Evolutionary conservation across 495 filamentous ascomycete genomes (phyloP).

Genomic region (Hyaloscypha variabilis): DNA sequence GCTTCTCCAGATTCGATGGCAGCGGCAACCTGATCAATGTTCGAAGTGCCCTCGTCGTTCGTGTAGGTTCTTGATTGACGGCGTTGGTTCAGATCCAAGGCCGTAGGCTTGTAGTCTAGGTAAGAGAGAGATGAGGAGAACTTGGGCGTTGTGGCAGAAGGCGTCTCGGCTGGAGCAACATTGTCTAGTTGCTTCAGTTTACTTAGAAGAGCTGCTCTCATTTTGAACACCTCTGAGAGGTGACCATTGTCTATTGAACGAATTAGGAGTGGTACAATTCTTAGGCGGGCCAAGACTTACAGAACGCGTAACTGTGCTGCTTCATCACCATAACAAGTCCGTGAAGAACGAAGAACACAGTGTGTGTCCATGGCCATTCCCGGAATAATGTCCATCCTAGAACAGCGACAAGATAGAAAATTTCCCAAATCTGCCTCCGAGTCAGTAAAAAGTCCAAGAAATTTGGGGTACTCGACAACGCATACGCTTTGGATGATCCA

Average conservation of each 20-base stretch:
- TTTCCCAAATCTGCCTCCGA: constrained; percentile 60
- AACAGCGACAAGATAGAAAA: constrained; percentile 56
- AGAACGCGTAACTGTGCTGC: constrained; percentile 75
- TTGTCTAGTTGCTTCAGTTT: constrained; percentile 47
- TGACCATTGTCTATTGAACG: constrained; percentile 60
- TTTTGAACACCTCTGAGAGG: constrained; percentile 60
- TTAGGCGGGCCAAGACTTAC: not conserved
- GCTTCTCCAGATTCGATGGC: constrained; percentile 57
- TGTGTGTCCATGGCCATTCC: constrained; percentile 78
- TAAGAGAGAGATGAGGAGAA: constrained; percentile 41
- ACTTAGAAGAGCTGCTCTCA: constrained; percentile 40
- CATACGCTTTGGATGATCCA: constrained; percentile 69
- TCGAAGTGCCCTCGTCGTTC: constrained; percentile 37
- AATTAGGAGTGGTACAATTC: not conserved
- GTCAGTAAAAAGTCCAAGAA: not conserved
- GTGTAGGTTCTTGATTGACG: constrained; percentile 41
- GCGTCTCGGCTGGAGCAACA: constrained; percentile 33
- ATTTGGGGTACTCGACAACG: not conserved
- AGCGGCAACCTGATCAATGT: constrained; percentile 54
- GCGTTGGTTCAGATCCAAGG: constrained; percentile 43
- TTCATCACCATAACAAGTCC: constrained; percentile 77
- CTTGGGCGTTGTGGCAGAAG: constrained; percentile 38
- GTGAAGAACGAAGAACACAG: constrained; percentile 72
- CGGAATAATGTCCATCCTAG: constrained; percentile 63
- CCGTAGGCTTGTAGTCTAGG: constrained; percentile 40